phyloP scores from a whole-genome alignment of 176 grass and related monocot genomes.

The Musa acuminata region DNA sequence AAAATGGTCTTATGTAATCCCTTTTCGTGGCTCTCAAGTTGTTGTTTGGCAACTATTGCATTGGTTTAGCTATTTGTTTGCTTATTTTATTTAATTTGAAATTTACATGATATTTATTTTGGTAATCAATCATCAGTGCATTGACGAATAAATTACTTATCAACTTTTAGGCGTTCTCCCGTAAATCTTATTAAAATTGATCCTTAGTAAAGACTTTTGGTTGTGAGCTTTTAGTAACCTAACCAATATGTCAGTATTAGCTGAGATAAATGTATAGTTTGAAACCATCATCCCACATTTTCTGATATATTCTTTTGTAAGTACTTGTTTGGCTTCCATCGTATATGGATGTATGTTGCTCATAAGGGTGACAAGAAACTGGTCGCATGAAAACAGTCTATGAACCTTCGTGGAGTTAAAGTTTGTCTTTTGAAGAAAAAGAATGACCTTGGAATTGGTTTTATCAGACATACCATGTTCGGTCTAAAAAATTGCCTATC shows the following conservation, averaged over 20 bases:
- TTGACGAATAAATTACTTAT: background rate
- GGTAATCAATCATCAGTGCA: background rate
- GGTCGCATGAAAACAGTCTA: background rate
- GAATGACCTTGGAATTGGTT: too few species aligned
- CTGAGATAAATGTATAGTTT: background rate
- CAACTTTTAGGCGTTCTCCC: background rate
- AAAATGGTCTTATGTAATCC: too few species aligned
- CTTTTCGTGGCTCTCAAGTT: too few species aligned
- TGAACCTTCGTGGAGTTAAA: background rate
- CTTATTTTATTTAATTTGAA: too few species aligned
- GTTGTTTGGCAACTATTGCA: too few species aligned
- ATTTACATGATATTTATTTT: too few species aligned
- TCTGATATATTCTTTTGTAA: background rate
- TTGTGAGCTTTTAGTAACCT: background rate
- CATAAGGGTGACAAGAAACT: background rate
- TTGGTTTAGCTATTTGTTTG: too few species aligned
- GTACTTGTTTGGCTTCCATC: background rate
- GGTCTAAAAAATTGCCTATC: background rate
- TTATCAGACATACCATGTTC: background rate
- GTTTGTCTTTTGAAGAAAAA: background rate
- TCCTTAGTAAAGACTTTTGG: background rate
- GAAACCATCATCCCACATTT: background rate
- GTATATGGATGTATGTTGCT: background rate
- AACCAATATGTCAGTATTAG: background rate
- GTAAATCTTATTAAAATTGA: background rate